Evolutionary conservation across 768 basidiomycete species (phyloP), one percentile per base, ranked within the genome.

Genomic region (Phylloporus sp.): DNA sequence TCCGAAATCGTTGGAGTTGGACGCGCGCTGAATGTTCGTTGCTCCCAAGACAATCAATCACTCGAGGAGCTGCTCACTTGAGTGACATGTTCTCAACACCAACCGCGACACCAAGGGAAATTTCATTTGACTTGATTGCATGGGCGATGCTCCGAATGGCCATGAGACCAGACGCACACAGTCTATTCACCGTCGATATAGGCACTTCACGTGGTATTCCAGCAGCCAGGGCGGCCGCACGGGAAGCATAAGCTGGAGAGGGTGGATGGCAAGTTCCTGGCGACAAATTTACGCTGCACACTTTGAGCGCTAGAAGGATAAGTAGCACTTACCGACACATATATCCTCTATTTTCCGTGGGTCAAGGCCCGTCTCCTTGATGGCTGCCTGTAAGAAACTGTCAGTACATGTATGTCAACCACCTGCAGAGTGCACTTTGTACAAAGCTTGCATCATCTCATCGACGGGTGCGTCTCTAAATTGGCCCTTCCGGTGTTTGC

Each of bases 111-210:
- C 95, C 95, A 39, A 98, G 75, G 24, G 88, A 84, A 24, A 86
- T 85, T 62, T 97, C 91, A 22, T 89, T 88, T 7, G 84, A 70
- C 55, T 84, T 79, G 58, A 98, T 94, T 50, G 87, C 80, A 67
- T 95, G 87, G 16, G 94, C 92, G 45, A 98, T 88, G 64, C 77
- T 84, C 52, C 90, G 84, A 55, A 98, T 85, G n/a, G 95, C 87
- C 81, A 95, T 91, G 44, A 98, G 76, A 22, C 95, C 94, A 0
- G 93, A 95, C 2, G 93, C 90, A 70, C 95, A 99, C 45, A 98
- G 80, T 50, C 95, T 78, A 70, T 99, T 99, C 48, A 97, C 83
- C 11, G 89, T 87, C 20, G 88, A 88, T 55, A 97, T 79, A n/a
- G 95, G 88, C 13, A 92, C 85, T 56, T 85, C 74, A 49, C 86